A percentile compares a stretch with the other conserved stretches of the same genome.
Conservation (phyloP, 2,329 filamentous ascomycete species). For the Fusarium sp. region DNA sequence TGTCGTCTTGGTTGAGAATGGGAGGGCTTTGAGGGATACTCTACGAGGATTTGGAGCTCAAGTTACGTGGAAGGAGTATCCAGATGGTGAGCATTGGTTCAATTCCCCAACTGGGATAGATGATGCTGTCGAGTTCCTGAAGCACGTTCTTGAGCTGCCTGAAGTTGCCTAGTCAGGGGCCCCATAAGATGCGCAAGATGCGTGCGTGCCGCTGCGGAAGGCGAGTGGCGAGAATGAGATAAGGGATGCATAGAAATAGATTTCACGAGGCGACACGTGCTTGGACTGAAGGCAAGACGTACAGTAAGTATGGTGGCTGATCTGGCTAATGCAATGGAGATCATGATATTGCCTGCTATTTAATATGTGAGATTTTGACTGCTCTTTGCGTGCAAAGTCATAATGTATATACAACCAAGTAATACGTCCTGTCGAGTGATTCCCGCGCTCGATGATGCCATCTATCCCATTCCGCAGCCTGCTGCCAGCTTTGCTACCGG, state of each 20-base stretch:
- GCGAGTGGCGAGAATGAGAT: not conserved
- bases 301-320: too few relatives aligned
- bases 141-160: not conserved
- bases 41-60: conserved; percentile 51
- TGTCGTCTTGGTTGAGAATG: conserved; percentile 48
- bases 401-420: not conserved
- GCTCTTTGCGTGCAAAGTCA: not conserved
- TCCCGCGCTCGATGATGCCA: not conserved
- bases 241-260: not conserved
- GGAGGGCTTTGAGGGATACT: conserved; percentile 35
- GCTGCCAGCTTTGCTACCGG: not conserved
- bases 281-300: not conserved
- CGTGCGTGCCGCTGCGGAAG: not conserved
- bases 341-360: not conserved
- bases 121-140: conserved; percentile 51
- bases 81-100: conserved; percentile 56
- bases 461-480: not conserved
- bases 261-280: not conserved
- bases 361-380: not conserved
- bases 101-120: conserved; percentile 56
- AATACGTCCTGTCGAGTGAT: not conserved
- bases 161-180: not conserved
- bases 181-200: not conserved
- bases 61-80: conserved; percentile 56
- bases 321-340: not conserved